These are phyloP conservation scores for Xylaria nigripes DNA, from an alignment of 495 filamentous ascomycete genomes.

Conservation along the genomic window DNA sequence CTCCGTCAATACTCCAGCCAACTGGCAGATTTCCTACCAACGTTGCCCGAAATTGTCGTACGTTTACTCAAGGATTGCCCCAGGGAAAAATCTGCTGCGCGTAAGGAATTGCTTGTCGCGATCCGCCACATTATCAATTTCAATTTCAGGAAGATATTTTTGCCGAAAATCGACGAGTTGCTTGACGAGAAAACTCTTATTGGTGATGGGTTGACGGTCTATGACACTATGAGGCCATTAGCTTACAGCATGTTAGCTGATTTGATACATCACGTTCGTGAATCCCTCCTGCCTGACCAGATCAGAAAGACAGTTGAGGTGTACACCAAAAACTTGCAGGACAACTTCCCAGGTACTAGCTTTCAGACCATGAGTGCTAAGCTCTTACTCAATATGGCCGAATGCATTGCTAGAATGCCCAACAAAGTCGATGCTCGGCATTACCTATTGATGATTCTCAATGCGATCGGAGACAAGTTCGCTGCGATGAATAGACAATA, in stretches of 20 bases:
- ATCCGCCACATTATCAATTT: slow-evolving; percentile 99
- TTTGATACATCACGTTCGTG: slow-evolving; percentile 93
- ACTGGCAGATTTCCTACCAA: slow-evolving; percentile 79
- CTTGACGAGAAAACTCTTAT: slow-evolving; percentile 89
- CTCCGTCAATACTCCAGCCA: slow-evolving; percentile 82
- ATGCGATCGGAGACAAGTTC: slow-evolving; percentile 96
- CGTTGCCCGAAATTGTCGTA: slow-evolving; percentile 83
- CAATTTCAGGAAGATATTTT: slow-evolving; percentile 92
- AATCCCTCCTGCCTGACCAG: slow-evolving; percentile 71
- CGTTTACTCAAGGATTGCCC: slow-evolving; percentile 90
- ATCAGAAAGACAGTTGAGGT: slow-evolving; percentile 93
- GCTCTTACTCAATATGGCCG: slow-evolving; percentile 91
- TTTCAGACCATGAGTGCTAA: slow-evolving; percentile 99
- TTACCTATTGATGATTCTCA: slow-evolving; percentile 93
- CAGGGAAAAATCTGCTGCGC: slow-evolving; percentile 80
- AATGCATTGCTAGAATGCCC: slow-evolving; percentile 84
- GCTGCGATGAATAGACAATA: slow-evolving; percentile 97
- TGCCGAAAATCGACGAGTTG: slow-evolving; percentile 89
- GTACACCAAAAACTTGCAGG: slow-evolving; percentile 92
- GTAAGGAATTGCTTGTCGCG: slow-evolving; percentile 92
- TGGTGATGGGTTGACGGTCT: slow-evolving; percentile 91
- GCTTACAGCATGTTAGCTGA: slow-evolving; percentile 99
- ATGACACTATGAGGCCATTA: slow-evolving; percentile 90
- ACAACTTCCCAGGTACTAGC: slow-evolving; percentile 93
- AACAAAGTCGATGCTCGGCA: slow-evolving; percentile 90